Evolutionary conservation across 768 basidiomycete genomes (phyloP).

Genomic region (Lactarius deliciosus): DNA sequence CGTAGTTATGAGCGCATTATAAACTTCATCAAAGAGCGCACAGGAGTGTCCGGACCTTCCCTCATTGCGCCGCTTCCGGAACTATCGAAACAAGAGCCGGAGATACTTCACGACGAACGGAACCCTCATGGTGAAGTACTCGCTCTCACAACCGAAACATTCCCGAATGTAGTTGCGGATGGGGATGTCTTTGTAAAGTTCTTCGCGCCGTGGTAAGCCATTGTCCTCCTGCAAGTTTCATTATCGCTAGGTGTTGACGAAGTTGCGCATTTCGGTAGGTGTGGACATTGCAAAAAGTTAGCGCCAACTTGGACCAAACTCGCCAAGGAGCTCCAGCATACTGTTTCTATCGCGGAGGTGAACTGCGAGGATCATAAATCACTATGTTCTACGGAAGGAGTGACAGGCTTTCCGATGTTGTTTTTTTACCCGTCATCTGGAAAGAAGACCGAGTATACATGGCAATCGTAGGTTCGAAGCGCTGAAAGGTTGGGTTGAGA

Average conservation of each 20-base stretch:
- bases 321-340: constrained; percentile 64
- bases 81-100: constrained; percentile 35
- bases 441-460: constrained; percentile 67
- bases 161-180: constrained; percentile 42
- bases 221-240: neutral
- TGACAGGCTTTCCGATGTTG: constrained; percentile 84
- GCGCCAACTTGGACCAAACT: constrained; percentile 80
- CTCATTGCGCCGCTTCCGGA: constrained; percentile 34
- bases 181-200: constrained; percentile 72
- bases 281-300: constrained; percentile 95
- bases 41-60: constrained; percentile 32
- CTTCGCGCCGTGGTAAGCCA: constrained; percentile 80
- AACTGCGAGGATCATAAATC: constrained; percentile 78
- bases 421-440: constrained; percentile 57
- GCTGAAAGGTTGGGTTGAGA: constrained; percentile 71
- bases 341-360: constrained; percentile 79
- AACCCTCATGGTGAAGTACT: constrained; percentile 45
- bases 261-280: constrained; percentile 44
- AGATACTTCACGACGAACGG: constrained; percentile 31
- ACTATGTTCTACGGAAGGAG: constrained; percentile 63
- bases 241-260: neutral
- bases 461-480: constrained; percentile 71
- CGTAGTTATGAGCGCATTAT: constrained; percentile 56
- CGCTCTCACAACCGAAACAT: constrained; percentile 48
- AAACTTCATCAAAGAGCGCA: constrained; percentile 52